phyloP scores from a whole-genome alignment of 2,329 filamentous ascomycete species.

The Aspergillus cejpii region DNA sequence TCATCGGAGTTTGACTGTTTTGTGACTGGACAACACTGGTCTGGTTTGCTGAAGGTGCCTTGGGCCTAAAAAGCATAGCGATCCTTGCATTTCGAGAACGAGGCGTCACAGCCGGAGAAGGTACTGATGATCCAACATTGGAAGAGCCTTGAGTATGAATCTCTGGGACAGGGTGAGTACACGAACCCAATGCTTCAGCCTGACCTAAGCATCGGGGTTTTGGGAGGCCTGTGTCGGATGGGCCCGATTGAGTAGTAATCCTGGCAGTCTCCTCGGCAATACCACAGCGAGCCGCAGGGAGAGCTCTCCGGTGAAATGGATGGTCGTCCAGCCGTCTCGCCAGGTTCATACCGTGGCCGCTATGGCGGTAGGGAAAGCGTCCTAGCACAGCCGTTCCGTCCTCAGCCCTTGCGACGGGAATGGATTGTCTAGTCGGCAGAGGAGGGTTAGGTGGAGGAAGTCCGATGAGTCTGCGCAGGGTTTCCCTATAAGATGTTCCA shows the following conservation, averaged over 20 bases:
- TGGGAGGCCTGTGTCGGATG: neutral
- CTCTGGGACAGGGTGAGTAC: neutral
- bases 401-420: constrained; percentile 32
- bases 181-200: neutral
- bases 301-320: constrained; percentile 29
- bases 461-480: constrained; percentile 30
- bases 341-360: constrained; percentile 36
- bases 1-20: neutral
- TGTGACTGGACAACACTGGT: neutral
- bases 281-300: constrained; percentile 20
- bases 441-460: constrained; percentile 12
- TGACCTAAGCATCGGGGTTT: neutral
- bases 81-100: neutral
- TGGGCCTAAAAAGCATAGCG: neutral
- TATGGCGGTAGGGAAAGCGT: constrained; percentile 36
- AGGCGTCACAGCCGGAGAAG: neutral
- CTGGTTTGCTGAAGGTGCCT: neutral
- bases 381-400: constrained; percentile 40
- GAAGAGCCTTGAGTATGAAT: neutral
- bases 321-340: constrained; percentile 28
- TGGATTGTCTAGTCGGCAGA: constrained; percentile 13
- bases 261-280: neutral
- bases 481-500: constrained; percentile 19
- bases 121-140: neutral
- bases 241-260: neutral